phyloP scores from a whole-genome alignment of 768 basidiomycete species.

The Suillus occidentalis region DNA sequence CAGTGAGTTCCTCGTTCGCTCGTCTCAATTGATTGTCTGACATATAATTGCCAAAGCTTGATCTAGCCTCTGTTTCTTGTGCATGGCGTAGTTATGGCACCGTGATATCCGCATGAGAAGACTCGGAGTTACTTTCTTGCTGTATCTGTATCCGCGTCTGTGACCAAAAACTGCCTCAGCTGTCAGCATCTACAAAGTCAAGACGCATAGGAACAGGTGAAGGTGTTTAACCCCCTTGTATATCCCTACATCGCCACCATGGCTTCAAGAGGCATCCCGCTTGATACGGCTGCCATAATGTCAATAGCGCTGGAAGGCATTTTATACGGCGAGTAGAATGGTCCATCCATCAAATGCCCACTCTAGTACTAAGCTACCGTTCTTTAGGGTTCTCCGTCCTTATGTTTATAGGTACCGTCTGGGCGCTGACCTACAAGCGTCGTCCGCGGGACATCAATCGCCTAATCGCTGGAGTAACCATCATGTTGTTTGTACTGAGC shows the following conservation, averaged over 20 bases:
- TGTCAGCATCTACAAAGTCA: background rate
- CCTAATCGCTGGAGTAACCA: constrained; percentile 17
- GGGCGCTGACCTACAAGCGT: constrained; percentile 15
- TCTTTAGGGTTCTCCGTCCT: constrained; percentile 25
- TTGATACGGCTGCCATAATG: constrained; percentile 21
- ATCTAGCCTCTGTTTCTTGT: no score
- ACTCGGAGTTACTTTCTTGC: background rate
- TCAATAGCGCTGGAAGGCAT: constrained; percentile 24
- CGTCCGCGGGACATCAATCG: constrained; percentile 9
- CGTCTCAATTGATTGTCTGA: no score
- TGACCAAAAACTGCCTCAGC: background rate
- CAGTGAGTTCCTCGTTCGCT: no score
- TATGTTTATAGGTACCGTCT: constrained; percentile 26
- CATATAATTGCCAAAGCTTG: no score
- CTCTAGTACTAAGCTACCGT: background rate
- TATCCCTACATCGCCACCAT: background rate
- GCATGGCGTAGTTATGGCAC: no score
- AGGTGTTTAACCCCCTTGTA: background rate
- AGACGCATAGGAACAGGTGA: background rate
- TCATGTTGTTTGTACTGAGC: constrained; percentile 21
- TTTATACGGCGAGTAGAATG: constrained; percentile 20
- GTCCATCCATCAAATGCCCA: background rate
- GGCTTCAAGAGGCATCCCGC: constrained; percentile 8
- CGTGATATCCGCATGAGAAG: no score
- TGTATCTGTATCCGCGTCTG: background rate